Conservation (phyloP, 2,329 filamentous ascomycete species). For the Lecanicillium sp. region DNA sequence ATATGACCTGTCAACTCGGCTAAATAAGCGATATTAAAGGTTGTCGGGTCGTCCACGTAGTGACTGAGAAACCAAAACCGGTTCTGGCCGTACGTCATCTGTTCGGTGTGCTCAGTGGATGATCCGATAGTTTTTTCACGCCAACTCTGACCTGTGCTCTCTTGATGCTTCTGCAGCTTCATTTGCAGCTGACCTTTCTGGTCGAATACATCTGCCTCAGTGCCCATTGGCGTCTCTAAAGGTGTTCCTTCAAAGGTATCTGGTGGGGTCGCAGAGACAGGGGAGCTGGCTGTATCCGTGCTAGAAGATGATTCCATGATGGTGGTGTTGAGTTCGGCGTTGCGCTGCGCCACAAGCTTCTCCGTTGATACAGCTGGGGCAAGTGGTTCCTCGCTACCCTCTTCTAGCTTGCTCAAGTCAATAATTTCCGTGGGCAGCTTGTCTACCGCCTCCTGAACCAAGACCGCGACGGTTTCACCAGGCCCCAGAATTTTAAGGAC, state of each 20-base stretch:
- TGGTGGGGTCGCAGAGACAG: not conserved
- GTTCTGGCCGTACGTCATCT: slow-evolving; percentile 29
- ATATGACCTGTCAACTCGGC: slow-evolving; percentile 24
- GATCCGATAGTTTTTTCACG: not conserved
- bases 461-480: not conserved
- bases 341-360: too few species aligned
- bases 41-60: not conserved
- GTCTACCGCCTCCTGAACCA: not conserved
- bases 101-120: slow-evolving; percentile 9
- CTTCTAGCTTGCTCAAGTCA: not conserved
- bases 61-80: slow-evolving; percentile 16
- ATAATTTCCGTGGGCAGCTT: not conserved
- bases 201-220: too few species aligned
- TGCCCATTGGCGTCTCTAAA: not conserved
- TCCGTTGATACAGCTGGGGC: too few species aligned
- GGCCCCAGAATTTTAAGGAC: slow-evolving; percentile 29
- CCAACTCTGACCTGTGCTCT: not conserved
- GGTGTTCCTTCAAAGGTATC: not conserved
- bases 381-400: not conserved
- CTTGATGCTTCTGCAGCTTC: not conserved
- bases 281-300: too few species aligned
- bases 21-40: slow-evolving; percentile 25
- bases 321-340: too few species aligned
- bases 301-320: too few species aligned
- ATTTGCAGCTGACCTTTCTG: not conserved